Base-by-base conservation (phyloP, 2,329 filamentous ascomycete genomes). In the Emmonsiellopsis sp. region DNA sequence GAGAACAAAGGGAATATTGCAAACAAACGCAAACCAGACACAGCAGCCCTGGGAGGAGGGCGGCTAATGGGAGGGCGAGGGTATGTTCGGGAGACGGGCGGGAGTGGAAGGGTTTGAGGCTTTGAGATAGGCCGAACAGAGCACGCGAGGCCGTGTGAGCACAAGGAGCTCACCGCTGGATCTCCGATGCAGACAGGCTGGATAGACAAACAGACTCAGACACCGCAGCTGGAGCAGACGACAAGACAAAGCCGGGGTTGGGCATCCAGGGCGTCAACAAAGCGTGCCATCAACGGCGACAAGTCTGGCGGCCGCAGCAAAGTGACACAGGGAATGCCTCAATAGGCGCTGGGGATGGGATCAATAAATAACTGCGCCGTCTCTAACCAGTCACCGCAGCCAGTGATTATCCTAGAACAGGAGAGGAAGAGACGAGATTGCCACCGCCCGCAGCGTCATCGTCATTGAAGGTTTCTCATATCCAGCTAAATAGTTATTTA, bases 221-320 rank as follows among this genome's bases (percentile, higher is more conserved):
- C 34, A 14, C 17, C 17, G 17, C 17, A 17, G 17, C 17, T 17
- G 17, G 33, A 37, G 36, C 33, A 21, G 33, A 17, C 5, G 11
- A 37, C 8, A 3, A 34, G 7, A 7, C 5, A 17, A 36, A 6
- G 33, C 14, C 34, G 21, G 17, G 33, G 46, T 40, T 49, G 46
- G 46, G 46, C 46, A 49, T 39, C 46, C 34, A 49, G 46, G 46
- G 46, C 46, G 34, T 49, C 10, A 40, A 49, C 36, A 10, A n/a
- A 31, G 10, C 11, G 27, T 39, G 46, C 11, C 17, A 13, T 42
- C 40, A 14, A 13, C 40, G 14, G 17, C n/a, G 40, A 14, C 13
- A 13, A 42, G n/a, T 17, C 17, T 13, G 8, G n/a, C 40, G 5
- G 40, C 40, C n/a, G 40, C 32, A 10, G 11, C 33, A 48, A 3